Evolutionary conservation across 192 early-diverging fungal species (phyloP).

Genomic region (Funneliformis mosseae): DNA sequence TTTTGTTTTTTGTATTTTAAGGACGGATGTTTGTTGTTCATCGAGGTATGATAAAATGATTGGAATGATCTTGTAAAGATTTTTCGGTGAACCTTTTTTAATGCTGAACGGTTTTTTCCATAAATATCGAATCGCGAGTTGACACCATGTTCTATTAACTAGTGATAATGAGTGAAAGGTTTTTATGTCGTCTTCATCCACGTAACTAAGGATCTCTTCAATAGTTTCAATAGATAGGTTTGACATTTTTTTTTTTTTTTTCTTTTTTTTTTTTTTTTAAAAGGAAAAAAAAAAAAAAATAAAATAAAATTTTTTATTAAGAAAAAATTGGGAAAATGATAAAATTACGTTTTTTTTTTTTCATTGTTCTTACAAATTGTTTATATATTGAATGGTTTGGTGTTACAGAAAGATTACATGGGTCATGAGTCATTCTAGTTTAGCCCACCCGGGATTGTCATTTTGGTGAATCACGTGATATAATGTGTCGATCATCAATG

Average conservation of each 20-base stretch:
- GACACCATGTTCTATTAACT: not conserved
- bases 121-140: not conserved
- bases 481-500: too few species aligned
- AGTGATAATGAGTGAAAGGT: not conserved
- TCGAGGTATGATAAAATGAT: not conserved
- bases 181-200: not conserved
- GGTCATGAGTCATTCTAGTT: too few species aligned
- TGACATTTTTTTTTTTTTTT: not conserved
- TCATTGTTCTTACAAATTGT: too few species aligned
- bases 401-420: too few species aligned
- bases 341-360: too few species aligned
- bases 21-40: not conserved
- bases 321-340: too few species aligned
- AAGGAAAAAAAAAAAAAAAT: too few species aligned
- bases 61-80: not conserved
- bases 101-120: not conserved
- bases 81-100: not conserved
- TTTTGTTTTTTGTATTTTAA: not conserved
- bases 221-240: not conserved
- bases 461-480: too few species aligned
- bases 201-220: conserved; percentile 5
- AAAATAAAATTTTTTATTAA: too few species aligned
- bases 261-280: too few species aligned
- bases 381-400: too few species aligned
- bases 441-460: too few species aligned